Conservation (phyloP, 805 yeast species). For the Starmerella bacillaris region DNA sequence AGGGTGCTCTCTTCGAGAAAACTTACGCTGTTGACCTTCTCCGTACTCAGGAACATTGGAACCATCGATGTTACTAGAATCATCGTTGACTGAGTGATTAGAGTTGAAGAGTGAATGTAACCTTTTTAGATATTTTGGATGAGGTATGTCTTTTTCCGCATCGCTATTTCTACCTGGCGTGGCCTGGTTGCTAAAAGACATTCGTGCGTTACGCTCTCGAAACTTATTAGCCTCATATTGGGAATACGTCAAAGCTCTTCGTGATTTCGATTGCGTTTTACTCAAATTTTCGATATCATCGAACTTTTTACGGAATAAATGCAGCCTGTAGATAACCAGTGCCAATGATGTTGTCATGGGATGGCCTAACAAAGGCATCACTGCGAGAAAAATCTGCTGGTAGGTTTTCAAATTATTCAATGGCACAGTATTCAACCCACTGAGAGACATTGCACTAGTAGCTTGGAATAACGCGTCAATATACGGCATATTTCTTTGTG, state of each 20-base stretch:
- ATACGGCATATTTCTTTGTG: constrained; percentile 45
- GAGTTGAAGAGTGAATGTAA: too few species aligned
- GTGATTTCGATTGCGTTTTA: constrained; percentile 60
- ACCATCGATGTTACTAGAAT: too few species aligned
- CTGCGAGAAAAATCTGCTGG: constrained; percentile 62
- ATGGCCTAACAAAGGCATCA: constrained; percentile 49
- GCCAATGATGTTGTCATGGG: constrained; percentile 79
- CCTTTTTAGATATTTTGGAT: too few species aligned
- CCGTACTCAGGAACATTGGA: too few species aligned
- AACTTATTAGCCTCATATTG: constrained; percentile 21
- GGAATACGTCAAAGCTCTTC: constrained; percentile 56
- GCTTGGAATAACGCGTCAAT: constrained; percentile 67
- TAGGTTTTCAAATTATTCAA: constrained; percentile 44
- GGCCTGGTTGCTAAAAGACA: not conserved
- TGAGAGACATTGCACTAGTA: constrained; percentile 69
- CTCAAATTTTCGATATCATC: constrained; percentile 65
- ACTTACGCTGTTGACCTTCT: too few species aligned
- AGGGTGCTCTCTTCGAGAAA: too few species aligned
- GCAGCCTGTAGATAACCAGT: constrained; percentile 57
- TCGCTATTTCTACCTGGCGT: too few species aligned
- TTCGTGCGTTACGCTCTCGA: constrained; percentile 1
- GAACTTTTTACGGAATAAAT: constrained; percentile 78
- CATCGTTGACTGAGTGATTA: too few species aligned
- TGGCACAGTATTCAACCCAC: constrained; percentile 74
- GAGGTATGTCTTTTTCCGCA: too few species aligned